These are phyloP conservation scores for Aspergillus transmontanensis DNA, from an alignment of 2,329 filamentous ascomycete genomes.

Conservation along the genomic window DNA sequence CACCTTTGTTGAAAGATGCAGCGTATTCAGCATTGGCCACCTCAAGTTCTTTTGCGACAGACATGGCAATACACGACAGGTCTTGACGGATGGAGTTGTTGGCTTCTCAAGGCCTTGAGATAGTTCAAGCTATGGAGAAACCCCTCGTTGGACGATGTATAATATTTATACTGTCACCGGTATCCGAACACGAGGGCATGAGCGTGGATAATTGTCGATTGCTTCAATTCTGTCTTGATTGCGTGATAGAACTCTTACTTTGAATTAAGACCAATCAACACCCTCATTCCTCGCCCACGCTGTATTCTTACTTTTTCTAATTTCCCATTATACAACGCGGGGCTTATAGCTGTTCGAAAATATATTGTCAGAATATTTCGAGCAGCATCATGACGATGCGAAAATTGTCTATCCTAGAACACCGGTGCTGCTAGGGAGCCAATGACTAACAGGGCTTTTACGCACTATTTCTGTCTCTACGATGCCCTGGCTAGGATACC, in stretches of 20 bases:
- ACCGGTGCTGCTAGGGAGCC: too few relatives aligned
- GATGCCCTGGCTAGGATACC: neutral
- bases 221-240: neutral
- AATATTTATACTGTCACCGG: neutral
- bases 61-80: slow-evolving; percentile 19
- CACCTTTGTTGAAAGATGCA: slow-evolving; percentile 64
- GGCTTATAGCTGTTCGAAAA: neutral
- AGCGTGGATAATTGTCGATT: neutral
- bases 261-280: neutral
- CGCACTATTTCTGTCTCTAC: neutral
- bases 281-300: neutral
- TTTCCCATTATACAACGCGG: neutral
- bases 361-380: neutral
- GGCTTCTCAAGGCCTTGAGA: neutral
- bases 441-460: neutral
- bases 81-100: too few relatives aligned
- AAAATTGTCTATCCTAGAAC: neutral
- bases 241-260: neutral
- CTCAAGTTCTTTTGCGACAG: slow-evolving; percentile 52
- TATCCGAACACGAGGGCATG: neutral
- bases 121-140: neutral
- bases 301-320: neutral
- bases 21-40: slow-evolving; percentile 61
- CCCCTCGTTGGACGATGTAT: neutral
- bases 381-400: neutral